These are phyloP conservation scores for Pichia rugopelliculosa DNA, from an alignment of 805 yeast species.

Conservation along the genomic window DNA sequence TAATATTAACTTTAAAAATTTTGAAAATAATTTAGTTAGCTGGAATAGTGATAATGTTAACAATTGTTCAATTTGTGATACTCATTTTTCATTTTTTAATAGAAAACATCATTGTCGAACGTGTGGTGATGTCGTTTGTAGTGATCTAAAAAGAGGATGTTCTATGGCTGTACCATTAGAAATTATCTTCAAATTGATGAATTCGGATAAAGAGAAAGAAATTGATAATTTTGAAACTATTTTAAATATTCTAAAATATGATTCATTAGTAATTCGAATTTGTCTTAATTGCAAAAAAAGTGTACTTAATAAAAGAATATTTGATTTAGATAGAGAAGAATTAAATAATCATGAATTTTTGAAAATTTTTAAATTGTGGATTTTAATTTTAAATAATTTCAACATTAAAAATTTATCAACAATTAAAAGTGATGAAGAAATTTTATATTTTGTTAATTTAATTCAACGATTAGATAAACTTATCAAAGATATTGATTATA, in stretches of 20 bases:
- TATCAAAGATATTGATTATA: constrained; percentile 32
- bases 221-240: constrained; percentile 9
- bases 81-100: constrained; percentile 41
- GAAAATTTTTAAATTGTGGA: constrained; percentile 28
- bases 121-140: constrained; percentile 82
- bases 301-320: constrained; percentile 50
- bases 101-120: constrained; percentile 89
- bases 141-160: constrained; percentile 52
- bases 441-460: constrained; percentile 16
- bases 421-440: constrained; percentile 31
- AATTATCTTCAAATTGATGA: constrained; percentile 33
- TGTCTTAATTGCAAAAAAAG: constrained; percentile 64
- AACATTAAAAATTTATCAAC: constrained; percentile 20
- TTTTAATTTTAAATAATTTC: constrained; percentile 18
- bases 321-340: constrained; percentile 33
- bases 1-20: constrained; percentile 18
- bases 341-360: constrained; percentile 29
- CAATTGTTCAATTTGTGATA: constrained; percentile 59
- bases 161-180: constrained; percentile 62
- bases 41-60: constrained; percentile 55
- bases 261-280: constrained; percentile 39
- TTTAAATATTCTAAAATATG: constrained; percentile 5
- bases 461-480: constrained; percentile 45
- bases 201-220: not conserved
- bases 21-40: constrained; percentile 43